Evolutionary conservation across 129 eudicot genomes (phyloP).

Genomic region (Tagetes patula): DNA sequence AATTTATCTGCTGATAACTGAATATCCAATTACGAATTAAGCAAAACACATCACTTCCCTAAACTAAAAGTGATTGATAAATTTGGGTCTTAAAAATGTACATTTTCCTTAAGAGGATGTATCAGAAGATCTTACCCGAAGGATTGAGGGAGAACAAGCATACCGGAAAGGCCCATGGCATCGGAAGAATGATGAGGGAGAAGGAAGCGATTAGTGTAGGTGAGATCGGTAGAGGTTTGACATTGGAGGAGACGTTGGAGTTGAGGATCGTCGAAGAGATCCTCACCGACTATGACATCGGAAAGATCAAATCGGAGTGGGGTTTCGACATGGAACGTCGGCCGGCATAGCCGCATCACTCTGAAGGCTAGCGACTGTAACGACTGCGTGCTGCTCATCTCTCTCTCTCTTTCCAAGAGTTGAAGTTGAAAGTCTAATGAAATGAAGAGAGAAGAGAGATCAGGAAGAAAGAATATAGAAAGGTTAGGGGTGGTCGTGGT

Average conservation of each 20-base stretch:
- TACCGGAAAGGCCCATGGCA: constrained; percentile 82
- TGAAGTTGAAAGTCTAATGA: too few relatives aligned
- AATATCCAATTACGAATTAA: neutral
- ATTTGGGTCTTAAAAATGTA: neutral
- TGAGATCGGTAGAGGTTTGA: constrained; percentile 53
- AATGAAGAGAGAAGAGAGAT: too few relatives aligned
- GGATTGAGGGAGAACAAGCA: constrained; percentile 92
- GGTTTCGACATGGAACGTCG: constrained; percentile 77
- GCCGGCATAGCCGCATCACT: constrained; percentile 93
- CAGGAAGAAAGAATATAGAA: too few relatives aligned
- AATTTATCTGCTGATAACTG: neutral
- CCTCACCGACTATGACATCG: constrained; percentile 88
- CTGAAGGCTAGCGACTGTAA: constrained; percentile 89
- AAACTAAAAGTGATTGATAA: neutral
- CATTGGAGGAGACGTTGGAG: constrained; percentile 53
- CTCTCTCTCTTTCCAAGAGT: constrained; percentile 10
- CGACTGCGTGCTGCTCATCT: constrained; percentile 50
- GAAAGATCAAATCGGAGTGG: constrained; percentile 74
- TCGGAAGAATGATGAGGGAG: constrained; percentile 57
- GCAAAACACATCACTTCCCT: neutral
- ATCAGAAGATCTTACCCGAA: constrained; percentile 61
- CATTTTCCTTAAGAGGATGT: too few relatives aligned
- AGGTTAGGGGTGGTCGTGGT: too few relatives aligned
- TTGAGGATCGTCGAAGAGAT: constrained; percentile 64
- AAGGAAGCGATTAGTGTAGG: constrained; percentile 66